phyloP scores from a whole-genome alignment of 2,329 filamentous ascomycete genomes.

The Scedosporium apiospermum region DNA sequence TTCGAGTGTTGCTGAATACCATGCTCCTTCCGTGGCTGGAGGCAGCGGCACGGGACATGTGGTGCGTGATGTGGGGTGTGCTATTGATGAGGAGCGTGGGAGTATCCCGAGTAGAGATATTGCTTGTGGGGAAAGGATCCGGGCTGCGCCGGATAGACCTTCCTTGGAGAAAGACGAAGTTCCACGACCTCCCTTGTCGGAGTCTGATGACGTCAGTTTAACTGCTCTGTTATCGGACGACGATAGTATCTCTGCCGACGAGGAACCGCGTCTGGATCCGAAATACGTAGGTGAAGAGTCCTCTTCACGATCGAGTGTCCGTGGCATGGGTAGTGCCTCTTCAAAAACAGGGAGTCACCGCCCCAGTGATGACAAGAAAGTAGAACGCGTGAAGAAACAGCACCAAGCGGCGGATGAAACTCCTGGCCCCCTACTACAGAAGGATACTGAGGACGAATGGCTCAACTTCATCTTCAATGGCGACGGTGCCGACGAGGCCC shows the following conservation, averaged over 20 bases:
- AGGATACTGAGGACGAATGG: neutral
- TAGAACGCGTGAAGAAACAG: no score
- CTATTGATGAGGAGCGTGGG: neutral
- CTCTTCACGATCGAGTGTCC: neutral
- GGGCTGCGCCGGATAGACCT: neutral
- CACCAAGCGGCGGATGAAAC: no score
- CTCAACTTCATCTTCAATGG: neutral
- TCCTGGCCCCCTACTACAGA: no score
- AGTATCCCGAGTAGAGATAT: neutral
- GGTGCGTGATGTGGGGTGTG: neutral
- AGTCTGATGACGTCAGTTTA: conserved; percentile 1
- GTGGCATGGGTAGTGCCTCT: no score
- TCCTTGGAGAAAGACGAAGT: neutral
- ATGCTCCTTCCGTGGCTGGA: neutral
- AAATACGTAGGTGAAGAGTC: neutral
- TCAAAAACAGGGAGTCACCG: no score
- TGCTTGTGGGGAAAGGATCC: neutral
- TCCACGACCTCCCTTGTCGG: neutral
- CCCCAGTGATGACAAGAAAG: no score
- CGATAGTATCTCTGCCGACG: neutral
- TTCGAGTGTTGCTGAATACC: neutral
- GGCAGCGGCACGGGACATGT: neutral
- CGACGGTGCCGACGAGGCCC: neutral
- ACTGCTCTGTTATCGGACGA: conserved; percentile 1
- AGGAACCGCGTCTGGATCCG: neutral